Evolutionary conservation across 768 basidiomycete genomes (phyloP), one percentile per base, ranked within the genome.

Genomic region (Tricholoma terreum): DNA sequence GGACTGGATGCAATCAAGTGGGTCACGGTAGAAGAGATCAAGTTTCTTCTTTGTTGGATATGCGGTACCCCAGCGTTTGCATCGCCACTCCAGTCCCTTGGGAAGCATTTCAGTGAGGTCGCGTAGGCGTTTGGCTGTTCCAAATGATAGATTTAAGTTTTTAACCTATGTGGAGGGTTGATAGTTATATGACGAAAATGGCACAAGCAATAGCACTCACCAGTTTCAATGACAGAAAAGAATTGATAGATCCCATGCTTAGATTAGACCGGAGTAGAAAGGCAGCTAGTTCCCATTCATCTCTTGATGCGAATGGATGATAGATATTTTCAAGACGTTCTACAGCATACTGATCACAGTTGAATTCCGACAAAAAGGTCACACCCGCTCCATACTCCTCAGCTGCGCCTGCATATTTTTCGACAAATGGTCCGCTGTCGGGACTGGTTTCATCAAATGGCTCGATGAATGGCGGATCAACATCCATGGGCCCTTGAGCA

Each of bases 271-370:
- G 50, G n/a, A 68, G 52, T 0, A 73, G 61, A 60, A 68, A 74
- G 9, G 58, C 63, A 10, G 63, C 70, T 4, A 73, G 34, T 58
- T 73, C 62, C 72, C 73, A 75, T 52, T 75, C 73, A 3, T 55
- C 57, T 14, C 60, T 54, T 14, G 63, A 65, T 8, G 66, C 58
- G 57, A 71, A 76, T 7, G 69, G 74, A 52, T 71, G 73, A 54
- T 65, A 73, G 0, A 67, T 38, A 42, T 72, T 73, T 1, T 58
- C 24, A 24, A 27, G 49, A 10, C 67, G 30, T 22, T 65, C 21
- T 2, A 52, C 24, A 11, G 69, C 60, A 59, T 64, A 59, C 36
- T 61, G n/a, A 51, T 75, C 68, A 12, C 31, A 9, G 43, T 70
- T 30, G 36, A 74, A 71, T 12, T 55, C 19, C n/a, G 67, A 62